Evolutionary conservation across 164 flowering plant genomes (phyloP).

Genomic region (Magnolia kwangsiensis): DNA sequence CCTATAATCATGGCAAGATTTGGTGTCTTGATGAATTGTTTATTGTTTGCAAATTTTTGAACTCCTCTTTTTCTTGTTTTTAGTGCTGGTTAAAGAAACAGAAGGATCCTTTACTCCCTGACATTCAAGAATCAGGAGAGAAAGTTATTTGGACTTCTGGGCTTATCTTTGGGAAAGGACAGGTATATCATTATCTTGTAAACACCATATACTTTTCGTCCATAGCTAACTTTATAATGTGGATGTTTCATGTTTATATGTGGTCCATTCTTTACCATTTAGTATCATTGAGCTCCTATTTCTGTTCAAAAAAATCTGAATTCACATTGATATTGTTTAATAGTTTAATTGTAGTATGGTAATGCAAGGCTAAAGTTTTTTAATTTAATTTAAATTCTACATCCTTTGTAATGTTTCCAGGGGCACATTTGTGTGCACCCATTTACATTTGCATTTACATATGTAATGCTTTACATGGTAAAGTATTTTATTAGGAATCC

Average conservation of each 20-base stretch:
- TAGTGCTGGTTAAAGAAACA: constrained; percentile 99
- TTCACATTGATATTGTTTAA: not conserved
- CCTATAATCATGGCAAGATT: not conserved
- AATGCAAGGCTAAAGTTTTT: not conserved
- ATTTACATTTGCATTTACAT: too few species aligned
- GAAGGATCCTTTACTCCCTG: constrained; percentile 69
- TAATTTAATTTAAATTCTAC: not conserved
- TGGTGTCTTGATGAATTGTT: too few species aligned
- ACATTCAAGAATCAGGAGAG: constrained; percentile 48
- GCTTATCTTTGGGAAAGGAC: constrained; percentile 76
- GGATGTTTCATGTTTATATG: not conserved
- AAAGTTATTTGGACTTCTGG: constrained; percentile 87
- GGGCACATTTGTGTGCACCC: too few species aligned
- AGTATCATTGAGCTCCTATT: not conserved
- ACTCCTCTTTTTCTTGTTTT: not conserved
- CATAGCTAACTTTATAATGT: too few species aligned
- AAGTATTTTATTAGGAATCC: too few species aligned
- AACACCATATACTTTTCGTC: not conserved
- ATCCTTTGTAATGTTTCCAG: not conserved
- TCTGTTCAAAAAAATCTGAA: not conserved
- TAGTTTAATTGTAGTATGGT: not conserved
- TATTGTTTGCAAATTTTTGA: too few species aligned
- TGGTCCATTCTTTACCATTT: not conserved
- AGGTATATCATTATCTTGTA: constrained; percentile 39
- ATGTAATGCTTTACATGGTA: too few species aligned